Evolutionary conservation across 2,329 filamentous ascomycete species (phyloP).

Genomic region (Xylaria polymorpha): DNA sequence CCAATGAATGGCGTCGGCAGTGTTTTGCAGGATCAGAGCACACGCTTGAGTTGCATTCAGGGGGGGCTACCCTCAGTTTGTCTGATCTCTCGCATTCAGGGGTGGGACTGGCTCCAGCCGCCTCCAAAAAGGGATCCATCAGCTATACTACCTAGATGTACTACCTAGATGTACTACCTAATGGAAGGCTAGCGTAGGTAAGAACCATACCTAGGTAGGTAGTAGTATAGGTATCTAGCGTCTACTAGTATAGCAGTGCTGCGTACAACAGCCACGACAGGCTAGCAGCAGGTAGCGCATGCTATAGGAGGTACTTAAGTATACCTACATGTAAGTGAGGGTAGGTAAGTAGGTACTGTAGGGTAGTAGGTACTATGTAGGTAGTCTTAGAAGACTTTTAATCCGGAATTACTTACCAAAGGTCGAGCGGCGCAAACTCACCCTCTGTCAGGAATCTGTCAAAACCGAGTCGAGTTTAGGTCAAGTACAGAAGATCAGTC

Average conservation of each 20-base stretch:
- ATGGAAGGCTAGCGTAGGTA: not conserved
- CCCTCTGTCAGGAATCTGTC: too few species aligned
- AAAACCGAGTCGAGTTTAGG: not conserved
- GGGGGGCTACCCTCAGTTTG: too few species aligned
- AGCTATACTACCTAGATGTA: too few species aligned
- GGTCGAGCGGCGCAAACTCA: too few species aligned
- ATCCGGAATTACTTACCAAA: not conserved
- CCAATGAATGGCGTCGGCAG: conserved; percentile 33
- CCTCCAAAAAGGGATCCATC: not conserved
- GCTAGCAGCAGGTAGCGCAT: not conserved
- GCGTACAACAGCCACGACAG: too few species aligned
- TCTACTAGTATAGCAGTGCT: too few species aligned
- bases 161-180: not conserved
- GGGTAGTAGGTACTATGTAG: too few species aligned
- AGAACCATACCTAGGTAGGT: not conserved
- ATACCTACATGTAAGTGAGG: too few species aligned
- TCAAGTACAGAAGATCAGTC: not conserved
- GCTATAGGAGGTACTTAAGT: too few species aligned
- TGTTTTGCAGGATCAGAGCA: conserved; percentile 35
- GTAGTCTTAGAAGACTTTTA: not conserved
- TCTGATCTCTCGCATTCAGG: too few species aligned
- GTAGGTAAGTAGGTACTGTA: too few species aligned
- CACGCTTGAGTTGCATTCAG: conserved; percentile 25
- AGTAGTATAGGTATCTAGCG: not conserved
- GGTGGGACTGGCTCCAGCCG: conserved; percentile 9